Evolutionary conservation across 148 eudicot genomes (phyloP).

Genomic region (Amaranthus hypochondriacus): DNA sequence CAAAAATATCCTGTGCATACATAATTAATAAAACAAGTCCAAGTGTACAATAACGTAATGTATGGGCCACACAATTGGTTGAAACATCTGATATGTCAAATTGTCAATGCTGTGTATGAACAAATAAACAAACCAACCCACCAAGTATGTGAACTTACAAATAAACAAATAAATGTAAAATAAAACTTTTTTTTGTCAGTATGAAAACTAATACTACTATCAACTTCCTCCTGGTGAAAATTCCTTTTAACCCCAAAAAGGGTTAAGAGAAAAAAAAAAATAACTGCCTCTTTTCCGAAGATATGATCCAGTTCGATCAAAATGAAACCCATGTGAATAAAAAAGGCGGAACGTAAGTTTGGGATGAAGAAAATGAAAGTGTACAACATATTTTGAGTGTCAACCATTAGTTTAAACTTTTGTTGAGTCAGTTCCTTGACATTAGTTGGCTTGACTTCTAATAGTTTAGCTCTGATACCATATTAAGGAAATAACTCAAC

Average conservation of each 20-base stretch:
- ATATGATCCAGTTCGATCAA: too few species aligned
- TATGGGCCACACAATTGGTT: neutral
- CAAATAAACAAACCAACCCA: slow-evolving; percentile 17
- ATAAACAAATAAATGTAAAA: slow-evolving; percentile 21
- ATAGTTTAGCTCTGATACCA: too few species aligned
- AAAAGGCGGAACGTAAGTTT: too few species aligned
- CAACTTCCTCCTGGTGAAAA: slow-evolving; percentile 1
- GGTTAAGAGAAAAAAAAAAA: slow-evolving; percentile 4
- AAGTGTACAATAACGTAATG: neutral
- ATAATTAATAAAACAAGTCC: neutral
- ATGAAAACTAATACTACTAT: slow-evolving; percentile 3
- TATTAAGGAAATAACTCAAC: too few species aligned
- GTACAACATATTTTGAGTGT: too few species aligned
- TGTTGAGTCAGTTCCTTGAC: too few species aligned
- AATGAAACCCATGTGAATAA: too few species aligned
- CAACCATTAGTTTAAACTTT: too few species aligned
- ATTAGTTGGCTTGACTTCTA: too few species aligned
- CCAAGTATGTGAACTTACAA: slow-evolving; percentile 1
- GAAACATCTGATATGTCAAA: slow-evolving; percentile 1
- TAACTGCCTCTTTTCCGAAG: too few species aligned
- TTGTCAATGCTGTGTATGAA: slow-evolving; percentile 12
- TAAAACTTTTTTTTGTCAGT: slow-evolving; percentile 18
- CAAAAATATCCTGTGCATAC: neutral
- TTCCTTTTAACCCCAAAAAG: neutral
- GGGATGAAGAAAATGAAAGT: too few species aligned